Evolutionary conservation across 78 protist species (phyloP).

Genomic region (slime mould (Dictyostelium discoideum)): dicty_2.7 NC_007089.4:517501-518000

Average conservation of each 20-base stretch:
- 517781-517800: constrained; percentile 50
- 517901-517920: constrained; percentile 66
- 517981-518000: constrained; percentile 15
- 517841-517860: constrained; percentile 18
- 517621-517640: constrained; percentile 41
- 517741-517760: constrained; percentile 55
- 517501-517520: background rate
- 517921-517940: constrained; percentile 15
- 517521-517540: background rate
- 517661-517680: constrained; percentile 45
- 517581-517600: constrained; percentile 41
- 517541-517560: background rate
- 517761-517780: constrained; percentile 59
- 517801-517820: constrained; percentile 15
- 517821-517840: background rate
- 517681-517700: background rate
- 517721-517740: constrained; percentile 35
- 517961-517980: constrained; percentile 9
- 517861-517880: constrained; percentile 16
- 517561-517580: background rate
- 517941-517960: background rate
- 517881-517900: constrained; percentile 4
- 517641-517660: constrained; percentile 46
- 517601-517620: constrained; percentile 56
- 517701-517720: constrained; percentile 38